Percentiles rank a stretch among this genome's conserved stretches.
Evolutionary conservation across 352 stramenopile genomes (phyloP).

Genomic region (Globisporangium viniferum): DNA sequence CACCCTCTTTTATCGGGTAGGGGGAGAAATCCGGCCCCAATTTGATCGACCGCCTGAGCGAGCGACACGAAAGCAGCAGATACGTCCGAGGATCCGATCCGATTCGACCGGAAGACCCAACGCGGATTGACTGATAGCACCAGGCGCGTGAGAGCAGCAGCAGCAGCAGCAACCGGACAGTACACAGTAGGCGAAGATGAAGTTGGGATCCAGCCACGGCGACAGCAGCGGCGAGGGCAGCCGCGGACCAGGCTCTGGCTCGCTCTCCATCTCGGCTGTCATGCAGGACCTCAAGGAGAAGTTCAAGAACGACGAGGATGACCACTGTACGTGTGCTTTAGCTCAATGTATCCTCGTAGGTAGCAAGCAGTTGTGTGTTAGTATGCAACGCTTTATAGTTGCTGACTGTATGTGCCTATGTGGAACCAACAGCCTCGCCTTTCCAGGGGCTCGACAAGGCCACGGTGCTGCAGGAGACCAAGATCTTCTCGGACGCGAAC

Average conservation of each 20-base stretch:
- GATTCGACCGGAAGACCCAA: background rate
- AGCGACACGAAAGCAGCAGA: conserved; percentile 11
- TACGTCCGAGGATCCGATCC: background rate
- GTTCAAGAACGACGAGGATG: conserved; percentile 98
- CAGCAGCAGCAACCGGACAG: background rate
- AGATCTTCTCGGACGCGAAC: conserved; percentile 98
- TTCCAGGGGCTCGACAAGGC: conserved; percentile 95
- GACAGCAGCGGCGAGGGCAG: conserved; percentile 44
- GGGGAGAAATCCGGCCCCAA: conserved; percentile 2
- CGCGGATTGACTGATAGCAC: background rate
- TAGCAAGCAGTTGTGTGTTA: background rate
- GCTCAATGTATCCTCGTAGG: background rate
- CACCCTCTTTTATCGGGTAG: background rate
- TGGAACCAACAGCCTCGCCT: conserved; percentile 62
- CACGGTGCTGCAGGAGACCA: conserved; percentile 96
- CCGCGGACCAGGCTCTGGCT: conserved; percentile 21
- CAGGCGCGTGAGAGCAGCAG: background rate
- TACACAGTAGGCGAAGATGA: conserved; percentile 29
- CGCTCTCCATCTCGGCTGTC: conserved; percentile 71
- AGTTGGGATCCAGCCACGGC: conserved; percentile 47
- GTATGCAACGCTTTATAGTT: background rate
- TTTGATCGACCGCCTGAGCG: background rate
- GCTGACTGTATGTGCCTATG: conserved; percentile 11
- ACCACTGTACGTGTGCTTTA: conserved; percentile 59
- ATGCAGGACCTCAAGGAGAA: conserved; percentile 98